A percentile compares a stretch with the other conserved stretches of the same genome.
Conservation (phyloP, 345 rosid species). For the Eucalyptus curtisii region DNA sequence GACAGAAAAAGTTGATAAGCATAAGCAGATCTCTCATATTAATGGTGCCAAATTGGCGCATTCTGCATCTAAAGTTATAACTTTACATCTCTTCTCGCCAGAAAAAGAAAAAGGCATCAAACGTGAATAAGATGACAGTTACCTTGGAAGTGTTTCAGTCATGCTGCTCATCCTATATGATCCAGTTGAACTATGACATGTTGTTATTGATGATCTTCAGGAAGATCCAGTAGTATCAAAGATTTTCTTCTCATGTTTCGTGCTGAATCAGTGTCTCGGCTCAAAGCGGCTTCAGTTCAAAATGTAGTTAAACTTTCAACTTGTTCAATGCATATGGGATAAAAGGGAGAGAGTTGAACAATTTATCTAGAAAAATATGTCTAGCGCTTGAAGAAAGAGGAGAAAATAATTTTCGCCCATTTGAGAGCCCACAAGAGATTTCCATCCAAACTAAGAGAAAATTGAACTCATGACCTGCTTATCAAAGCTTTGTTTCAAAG, state of each 20-base stretch:
- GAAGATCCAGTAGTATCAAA: not conserved
- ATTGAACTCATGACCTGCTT: not conserved
- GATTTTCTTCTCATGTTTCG: not conserved
- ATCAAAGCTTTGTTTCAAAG: not conserved
- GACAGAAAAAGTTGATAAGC: not conserved
- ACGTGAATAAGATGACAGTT: not conserved
- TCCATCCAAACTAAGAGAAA: not conserved
- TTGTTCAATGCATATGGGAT: not conserved
- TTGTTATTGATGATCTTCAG: not conserved
- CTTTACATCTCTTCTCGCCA: not conserved
- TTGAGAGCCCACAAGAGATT: not conserved
- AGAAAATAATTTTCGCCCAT: not conserved
- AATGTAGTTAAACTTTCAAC: not conserved
- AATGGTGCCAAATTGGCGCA: not conserved
- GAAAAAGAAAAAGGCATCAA: not conserved
- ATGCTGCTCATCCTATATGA: not conserved
- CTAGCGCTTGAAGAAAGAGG: not conserved
- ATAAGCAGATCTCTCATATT: not conserved
- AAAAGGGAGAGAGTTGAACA: not conserved
- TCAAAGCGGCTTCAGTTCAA: not conserved
- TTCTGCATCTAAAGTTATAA: not conserved
- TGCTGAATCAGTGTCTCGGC: not conserved
- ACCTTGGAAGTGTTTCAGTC: not conserved
- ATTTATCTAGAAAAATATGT: not conserved
- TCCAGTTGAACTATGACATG: not conserved